Evolutionary conservation across 208 protist genomes (phyloP), one percentile per base, ranked within the genome.

Genomic region (Hexamita inflata): DNA sequence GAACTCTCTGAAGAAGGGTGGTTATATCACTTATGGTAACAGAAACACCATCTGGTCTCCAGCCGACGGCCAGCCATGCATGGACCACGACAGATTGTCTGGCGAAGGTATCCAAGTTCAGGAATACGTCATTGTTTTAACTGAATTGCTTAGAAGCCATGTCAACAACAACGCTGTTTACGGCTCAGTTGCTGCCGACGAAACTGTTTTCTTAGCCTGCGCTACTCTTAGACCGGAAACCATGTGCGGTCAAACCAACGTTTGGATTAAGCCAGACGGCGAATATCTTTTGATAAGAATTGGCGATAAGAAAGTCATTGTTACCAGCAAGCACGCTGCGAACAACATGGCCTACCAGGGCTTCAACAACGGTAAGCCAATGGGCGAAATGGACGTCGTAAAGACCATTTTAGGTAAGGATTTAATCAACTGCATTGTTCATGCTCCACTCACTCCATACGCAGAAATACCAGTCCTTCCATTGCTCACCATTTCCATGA

Each of bases 151-250:
- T 28, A 70, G 42, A 11, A 75, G 26, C 45, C 13, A 61, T 34
- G 4, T 19, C 11, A 58, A 60, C 7, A 58, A 58, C 41, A 34
- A 59, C 11, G 35, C 11, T 19, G 13, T 68, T 13, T 45, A 59
- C 13, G 41, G 75, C 4, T 15, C 13, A 26, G n/a, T 29, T 32
- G 26, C 78, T 13, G 45, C 49, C n/a, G 82, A 80, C 32, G 59
- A 83, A 30, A 83, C 84, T n/a, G 88, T 99, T n/a, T 93, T 91
- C 79, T 82, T 99, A 9, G 89, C 92, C 9, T 89, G 92, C 38
- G 97, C 93, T 13, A 99, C 97, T n/a, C 88, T 99, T 1, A 87
- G 97, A 39, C 92, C 97, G 35, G 96, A 99, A 86, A 99, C 97
- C 39, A 98, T 99, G 88, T 90, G 81, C 49, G 92, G 92, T 19